phyloP scores from a whole-genome alignment of 2,329 filamentous ascomycete genomes.

The Xylaria sp. region DNA sequence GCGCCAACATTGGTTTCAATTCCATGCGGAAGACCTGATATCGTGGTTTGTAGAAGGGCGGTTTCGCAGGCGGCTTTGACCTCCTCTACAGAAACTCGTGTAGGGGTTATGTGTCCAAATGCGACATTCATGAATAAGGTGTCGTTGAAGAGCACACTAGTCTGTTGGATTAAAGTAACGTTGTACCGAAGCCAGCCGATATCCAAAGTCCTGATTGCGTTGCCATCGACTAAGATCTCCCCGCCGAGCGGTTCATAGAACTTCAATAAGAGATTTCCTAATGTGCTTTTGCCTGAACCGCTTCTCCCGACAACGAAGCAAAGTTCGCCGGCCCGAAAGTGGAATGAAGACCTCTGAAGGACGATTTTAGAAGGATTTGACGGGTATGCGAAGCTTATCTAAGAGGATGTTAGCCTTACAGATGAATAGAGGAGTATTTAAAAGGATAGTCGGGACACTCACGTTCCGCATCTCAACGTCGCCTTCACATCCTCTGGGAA shows the following conservation, averaged over 20 bases:
- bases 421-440: not conserved
- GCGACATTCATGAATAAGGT: slow-evolving; percentile 81
- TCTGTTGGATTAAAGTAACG: slow-evolving; percentile 83
- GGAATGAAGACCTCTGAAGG: slow-evolving; percentile 70
- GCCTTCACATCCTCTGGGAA: slow-evolving; percentile 64
- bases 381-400: slow-evolving; percentile 88
- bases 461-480: slow-evolving; percentile 77
- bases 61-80: slow-evolving; percentile 72
- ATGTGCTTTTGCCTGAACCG: slow-evolving; percentile 91
- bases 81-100: slow-evolving; percentile 61
- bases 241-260: slow-evolving; percentile 78
- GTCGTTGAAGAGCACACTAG: slow-evolving; percentile 83
- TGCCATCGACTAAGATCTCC: slow-evolving; percentile 74
- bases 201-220: slow-evolving; percentile 70
- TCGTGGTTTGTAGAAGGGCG: slow-evolving; percentile 74
- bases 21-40: slow-evolving; percentile 74
- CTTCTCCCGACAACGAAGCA: slow-evolving; percentile 87
- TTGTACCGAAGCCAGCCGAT: slow-evolving; percentile 79
- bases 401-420: slow-evolving; percentile 31
- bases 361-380: slow-evolving; percentile 69
- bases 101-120: slow-evolving; percentile 68
- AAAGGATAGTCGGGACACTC: slow-evolving; percentile 46
- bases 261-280: slow-evolving; percentile 80
- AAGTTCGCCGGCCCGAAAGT: slow-evolving; percentile 76
- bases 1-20: slow-evolving; percentile 76